phyloP scores from a whole-genome alignment of 2,329 filamentous ascomycete species.

The Salinomyces thailandicus region DNA sequence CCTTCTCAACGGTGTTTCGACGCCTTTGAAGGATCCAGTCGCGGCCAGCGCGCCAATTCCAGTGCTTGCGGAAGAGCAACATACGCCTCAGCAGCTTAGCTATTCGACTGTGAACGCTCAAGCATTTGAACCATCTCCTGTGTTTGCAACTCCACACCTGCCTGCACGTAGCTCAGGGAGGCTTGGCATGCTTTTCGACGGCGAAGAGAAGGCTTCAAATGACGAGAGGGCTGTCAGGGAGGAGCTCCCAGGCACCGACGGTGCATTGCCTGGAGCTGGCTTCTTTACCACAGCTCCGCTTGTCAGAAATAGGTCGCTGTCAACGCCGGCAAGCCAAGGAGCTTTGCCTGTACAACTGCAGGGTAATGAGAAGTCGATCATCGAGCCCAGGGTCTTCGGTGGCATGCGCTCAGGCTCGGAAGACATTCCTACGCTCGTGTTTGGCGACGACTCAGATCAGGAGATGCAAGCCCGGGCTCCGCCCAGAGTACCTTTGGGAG shows the following conservation, averaged over 20 bases:
- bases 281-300: conserved; percentile 7
- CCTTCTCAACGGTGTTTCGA: conserved; percentile 6
- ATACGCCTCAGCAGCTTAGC: conserved; percentile 11
- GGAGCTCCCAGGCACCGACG: conserved; percentile 10
- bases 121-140: conserved; percentile 12
- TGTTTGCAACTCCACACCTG: conserved; percentile 6
- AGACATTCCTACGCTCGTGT: conserved; percentile 14
- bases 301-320: background rate
- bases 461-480: background rate
- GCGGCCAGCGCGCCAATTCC: conserved; percentile 8
- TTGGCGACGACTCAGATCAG: conserved; percentile 9
- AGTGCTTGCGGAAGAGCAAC: conserved; percentile 2
- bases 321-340: background rate
- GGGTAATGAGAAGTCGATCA: conserved; percentile 2
- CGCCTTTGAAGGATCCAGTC: conserved; percentile 7
- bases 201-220: background rate
- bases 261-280: conserved; percentile 8
- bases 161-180: conserved; percentile 14
- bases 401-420: conserved; percentile 7
- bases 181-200: conserved; percentile 3
- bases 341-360: background rate
- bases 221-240: background rate
- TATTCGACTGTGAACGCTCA: conserved; percentile 24
- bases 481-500: background rate
- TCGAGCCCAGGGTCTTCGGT: conserved; percentile 10